Evolutionary conservation across 495 filamentous ascomycete genomes (phyloP), one percentile per base, ranked within the genome.

Genomic region (Neurospora sp.): DNA sequence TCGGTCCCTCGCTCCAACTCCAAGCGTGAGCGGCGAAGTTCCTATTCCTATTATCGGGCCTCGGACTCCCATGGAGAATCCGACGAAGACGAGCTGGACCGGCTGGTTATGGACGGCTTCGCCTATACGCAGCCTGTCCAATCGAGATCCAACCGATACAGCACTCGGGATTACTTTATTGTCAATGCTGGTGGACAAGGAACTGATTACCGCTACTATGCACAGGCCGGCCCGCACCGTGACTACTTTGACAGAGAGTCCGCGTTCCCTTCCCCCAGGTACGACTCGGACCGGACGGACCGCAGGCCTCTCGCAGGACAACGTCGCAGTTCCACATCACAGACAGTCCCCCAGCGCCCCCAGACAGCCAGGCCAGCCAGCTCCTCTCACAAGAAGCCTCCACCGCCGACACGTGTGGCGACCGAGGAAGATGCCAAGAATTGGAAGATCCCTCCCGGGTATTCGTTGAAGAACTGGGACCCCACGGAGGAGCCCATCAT

Each of bases 401-500:
- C 80, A 10, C 74, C 79, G 23, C 71, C 77, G 14, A 44, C 77
- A n/a, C 86, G 89, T 71, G 89, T 90, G 82, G 95, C 96, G 72
- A 97, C 94, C 72, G 93, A 93, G 80, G 92, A 88, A 54, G 94
- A 98, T 81, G 93, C 93, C 75, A 88, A 88, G 78, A 88, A 87
- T 73, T 92, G 92, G 72, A 88, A 89, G 70, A 98, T 99, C 73
- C 96, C 96, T 3, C 81, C 90, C 2, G 96, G 97, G 69, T 99
- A 97, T 84, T 97, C 92, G 41, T 89, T 94, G 83, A 98, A 98
- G 85, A 98, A 99, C 87, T 99, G 96, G 96, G 96, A 98, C 80
- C 95, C 94, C 1, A 90, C 90, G 62, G 94, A 97, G 82, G 93
- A 93, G 76, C 84, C 96, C 40, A 97, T 99, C 81, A 90, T 97